Evolutionary conservation across 768 basidiomycete genomes (phyloP).

Genomic region (Lentinula lateritia): DNA sequence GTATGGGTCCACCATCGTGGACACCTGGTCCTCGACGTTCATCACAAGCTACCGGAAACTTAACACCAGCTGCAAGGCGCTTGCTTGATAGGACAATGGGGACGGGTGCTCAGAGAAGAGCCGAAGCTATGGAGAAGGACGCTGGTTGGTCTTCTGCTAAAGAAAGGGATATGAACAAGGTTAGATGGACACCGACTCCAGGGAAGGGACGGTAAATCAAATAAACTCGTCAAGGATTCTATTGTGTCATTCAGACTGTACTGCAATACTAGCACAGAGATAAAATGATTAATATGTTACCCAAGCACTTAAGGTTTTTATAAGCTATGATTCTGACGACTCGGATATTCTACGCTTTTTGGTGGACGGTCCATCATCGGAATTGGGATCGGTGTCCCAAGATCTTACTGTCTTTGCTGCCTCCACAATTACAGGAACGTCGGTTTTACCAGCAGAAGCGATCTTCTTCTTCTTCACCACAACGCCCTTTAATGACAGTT

Average conservation of each 20-base stretch:
- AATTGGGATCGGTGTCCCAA: conserved; percentile 12
- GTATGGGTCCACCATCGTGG: conserved; percentile 78
- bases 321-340: background rate
- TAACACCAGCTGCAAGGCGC: conserved; percentile 83
- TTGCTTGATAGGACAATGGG: conserved; percentile 70
- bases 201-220: conserved; percentile 15
- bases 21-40: conserved; percentile 54
- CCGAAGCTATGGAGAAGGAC: conserved; percentile 59
- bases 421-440: conserved; percentile 12
- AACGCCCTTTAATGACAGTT: conserved; percentile 62
- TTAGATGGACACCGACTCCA: conserved; percentile 81
- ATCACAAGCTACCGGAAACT: conserved; percentile 62
- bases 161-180: conserved; percentile 57
- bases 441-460: conserved; percentile 15
- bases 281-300: no score
- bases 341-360: conserved; percentile 57
- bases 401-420: conserved; percentile 11
- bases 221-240: no score
- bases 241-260: background rate
- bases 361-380: conserved; percentile 32
- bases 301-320: background rate
- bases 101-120: conserved; percentile 54
- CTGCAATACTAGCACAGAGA: no score
- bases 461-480: conserved; percentile 74
- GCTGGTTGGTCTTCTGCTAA: conserved; percentile 54